Conservation (phyloP, 139 green algal genomes). For the Microglena sp. region DNA sequence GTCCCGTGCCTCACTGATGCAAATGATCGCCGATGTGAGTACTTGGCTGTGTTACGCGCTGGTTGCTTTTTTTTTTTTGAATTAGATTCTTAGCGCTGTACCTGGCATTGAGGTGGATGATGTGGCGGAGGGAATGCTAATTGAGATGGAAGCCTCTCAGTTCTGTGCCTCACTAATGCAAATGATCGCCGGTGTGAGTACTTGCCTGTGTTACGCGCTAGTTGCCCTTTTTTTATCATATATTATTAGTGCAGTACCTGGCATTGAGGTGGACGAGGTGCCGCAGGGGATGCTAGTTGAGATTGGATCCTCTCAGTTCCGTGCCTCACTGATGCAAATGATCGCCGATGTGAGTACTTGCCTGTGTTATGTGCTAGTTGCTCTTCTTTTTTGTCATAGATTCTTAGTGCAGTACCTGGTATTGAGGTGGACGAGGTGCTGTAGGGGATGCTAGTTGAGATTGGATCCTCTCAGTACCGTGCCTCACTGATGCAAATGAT, state of each 20-base stretch:
- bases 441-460: slow-evolving; percentile 13
- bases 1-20: background rate
- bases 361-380: background rate
- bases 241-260: too few species aligned
- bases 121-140: slow-evolving; percentile 14
- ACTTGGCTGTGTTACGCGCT: background rate
- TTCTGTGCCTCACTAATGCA: slow-evolving; percentile 18
- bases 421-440: slow-evolving; percentile 8
- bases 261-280: background rate
- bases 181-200: slow-evolving; percentile 26
- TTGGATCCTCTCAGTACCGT: slow-evolving; percentile 23
- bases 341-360: background rate
- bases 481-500: slow-evolving; percentile 24
- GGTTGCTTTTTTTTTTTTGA: background rate
- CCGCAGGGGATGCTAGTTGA: background rate
- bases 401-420: too few species aligned
- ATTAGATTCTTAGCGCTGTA: too few species aligned
- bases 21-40: background rate
- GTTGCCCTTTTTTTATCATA: too few species aligned
- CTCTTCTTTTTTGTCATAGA: background rate
- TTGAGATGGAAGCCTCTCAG: slow-evolving; percentile 19
- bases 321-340: background rate
- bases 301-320: background rate
- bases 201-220: background rate
- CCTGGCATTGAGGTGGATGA: background rate